Evolutionary conservation across 75 land plant genomes (phyloP).

Genomic region (Sequoiadendron giganteum): DNA sequence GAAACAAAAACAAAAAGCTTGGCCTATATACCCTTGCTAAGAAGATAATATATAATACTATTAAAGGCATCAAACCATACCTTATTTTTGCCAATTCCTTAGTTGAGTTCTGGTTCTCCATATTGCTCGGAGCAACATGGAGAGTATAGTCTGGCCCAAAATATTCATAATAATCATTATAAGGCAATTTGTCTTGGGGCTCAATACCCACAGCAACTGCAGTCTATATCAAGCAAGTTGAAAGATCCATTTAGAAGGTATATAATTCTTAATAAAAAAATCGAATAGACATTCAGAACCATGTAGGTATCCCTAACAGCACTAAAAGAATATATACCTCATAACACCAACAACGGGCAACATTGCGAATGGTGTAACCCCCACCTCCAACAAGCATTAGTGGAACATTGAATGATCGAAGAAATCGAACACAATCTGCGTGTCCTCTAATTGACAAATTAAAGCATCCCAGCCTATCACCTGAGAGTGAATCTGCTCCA

Average conservation of each 20-base stretch:
- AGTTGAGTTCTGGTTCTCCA: constrained; percentile 54
- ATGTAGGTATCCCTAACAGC: background rate
- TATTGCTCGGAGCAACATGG: constrained; percentile 54
- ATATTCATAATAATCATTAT: constrained; percentile 69
- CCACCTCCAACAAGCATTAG: constrained; percentile 71
- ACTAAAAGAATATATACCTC: constrained; percentile 21
- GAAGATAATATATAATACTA: background rate
- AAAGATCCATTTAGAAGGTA: background rate
- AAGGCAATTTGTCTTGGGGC: constrained; percentile 62
- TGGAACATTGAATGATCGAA: constrained; percentile 68
- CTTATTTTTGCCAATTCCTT: constrained; percentile 54
- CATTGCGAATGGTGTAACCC: constrained; percentile 73
- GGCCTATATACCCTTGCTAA: background rate
- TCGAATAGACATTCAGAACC: background rate
- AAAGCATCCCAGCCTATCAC: constrained; percentile 63
- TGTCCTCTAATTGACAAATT: constrained; percentile 63
- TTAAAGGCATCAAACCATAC: constrained; percentile 11
- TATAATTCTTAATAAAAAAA: background rate
- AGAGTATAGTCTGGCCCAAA: constrained; percentile 75
- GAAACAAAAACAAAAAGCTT: background rate
- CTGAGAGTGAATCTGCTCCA: constrained; percentile 63
- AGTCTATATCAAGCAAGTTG: constrained; percentile 42
- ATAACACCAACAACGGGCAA: constrained; percentile 72
- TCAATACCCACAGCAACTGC: constrained; percentile 73
- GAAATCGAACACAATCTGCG: constrained; percentile 54